Evolutionary conservation across 2,329 filamentous ascomycete genomes (phyloP).

Genomic region (Microcera coccophila): DNA sequence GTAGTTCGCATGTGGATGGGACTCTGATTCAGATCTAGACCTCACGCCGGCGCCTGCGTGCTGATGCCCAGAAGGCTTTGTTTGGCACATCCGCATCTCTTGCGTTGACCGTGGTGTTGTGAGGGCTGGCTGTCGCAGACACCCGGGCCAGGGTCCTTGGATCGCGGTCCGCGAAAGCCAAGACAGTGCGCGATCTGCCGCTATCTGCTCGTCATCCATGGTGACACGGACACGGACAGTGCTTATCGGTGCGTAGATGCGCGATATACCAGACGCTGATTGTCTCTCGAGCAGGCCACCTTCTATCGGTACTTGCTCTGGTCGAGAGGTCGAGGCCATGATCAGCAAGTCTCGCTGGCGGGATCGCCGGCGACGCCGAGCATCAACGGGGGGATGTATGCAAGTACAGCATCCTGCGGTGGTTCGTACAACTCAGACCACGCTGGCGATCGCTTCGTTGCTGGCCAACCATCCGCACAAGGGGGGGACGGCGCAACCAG

Average conservation of each 20-base stretch:
- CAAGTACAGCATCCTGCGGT: slow-evolving; percentile 1
- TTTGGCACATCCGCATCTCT: not conserved
- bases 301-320: too few relatives aligned
- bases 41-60: slow-evolving; percentile 18
- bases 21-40: slow-evolving; percentile 22
- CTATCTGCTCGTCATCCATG: not conserved
- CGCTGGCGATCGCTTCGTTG: slow-evolving; percentile 8
- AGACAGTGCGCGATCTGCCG: not conserved
- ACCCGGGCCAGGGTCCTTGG: not conserved
- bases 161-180: not conserved
- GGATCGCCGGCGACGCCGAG: slow-evolving; percentile 17
- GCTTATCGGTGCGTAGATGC: not conserved
- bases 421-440: slow-evolving; percentile 18
- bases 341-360: slow-evolving; percentile 6
- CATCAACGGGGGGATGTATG: slow-evolving; percentile 15
- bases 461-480: slow-evolving; percentile 23
- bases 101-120: not conserved
- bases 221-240: not conserved
- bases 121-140: not conserved
- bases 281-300: not conserved
- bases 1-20: slow-evolving; percentile 16
- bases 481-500: slow-evolving; percentile 2
- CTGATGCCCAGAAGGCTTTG: slow-evolving; percentile 20
- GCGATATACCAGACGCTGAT: not conserved
- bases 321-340: not conserved